Evolutionary conservation across 1,284 basidiomycete species (phyloP), one percentile per base, ranked within the genome.

Genomic region (Moesziomyces sp.): DNA sequence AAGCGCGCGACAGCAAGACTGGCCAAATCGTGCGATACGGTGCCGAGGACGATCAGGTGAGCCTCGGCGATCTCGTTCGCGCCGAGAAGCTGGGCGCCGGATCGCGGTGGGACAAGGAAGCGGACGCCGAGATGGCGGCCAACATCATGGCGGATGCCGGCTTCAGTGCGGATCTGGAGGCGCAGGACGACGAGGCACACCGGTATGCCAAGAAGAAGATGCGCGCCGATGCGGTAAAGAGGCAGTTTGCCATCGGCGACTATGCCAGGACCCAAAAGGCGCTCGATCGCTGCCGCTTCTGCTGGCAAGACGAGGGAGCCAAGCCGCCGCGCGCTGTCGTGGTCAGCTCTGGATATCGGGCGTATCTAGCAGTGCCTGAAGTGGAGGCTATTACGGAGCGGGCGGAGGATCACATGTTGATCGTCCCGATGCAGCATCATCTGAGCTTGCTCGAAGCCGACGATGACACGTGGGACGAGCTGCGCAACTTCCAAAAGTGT

Each of bases 101-200:
- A 9, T 89, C 92, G 71, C 87, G 89, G 3, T 93, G 94, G 84
- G 92, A 95, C 86, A 97, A 97, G 87, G 88, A 94, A 78, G 86
- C 95, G 63, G 95, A 99, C 82, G 90, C 90, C 19, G 92, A 96
- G 83, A 90, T 97, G 77, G 96, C 96, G 0, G 86, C 88, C 47
- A 91, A 92, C 16, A 94, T 99, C 65, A 90, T 92, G 85, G 88
- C 89, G 3, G 96, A 99, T 84, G 90, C 89, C 3, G 91, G 91
- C 71, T 99, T 93, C 84, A 86, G 93, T 40, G 38, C 45, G 13
- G 58, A 76, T 16, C 86, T 94, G 23, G 96, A 98, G 10, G 97
- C 98, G 79, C 91, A 97, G 74, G 97, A 99, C 76, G 95, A 98
- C 70, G 96, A 97, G 83, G 94, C 93, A 0, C 94, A 97, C 78